Evolutionary conservation across 768 basidiomycete species (phyloP).

Genomic region (Podaxis sp.): DNA sequence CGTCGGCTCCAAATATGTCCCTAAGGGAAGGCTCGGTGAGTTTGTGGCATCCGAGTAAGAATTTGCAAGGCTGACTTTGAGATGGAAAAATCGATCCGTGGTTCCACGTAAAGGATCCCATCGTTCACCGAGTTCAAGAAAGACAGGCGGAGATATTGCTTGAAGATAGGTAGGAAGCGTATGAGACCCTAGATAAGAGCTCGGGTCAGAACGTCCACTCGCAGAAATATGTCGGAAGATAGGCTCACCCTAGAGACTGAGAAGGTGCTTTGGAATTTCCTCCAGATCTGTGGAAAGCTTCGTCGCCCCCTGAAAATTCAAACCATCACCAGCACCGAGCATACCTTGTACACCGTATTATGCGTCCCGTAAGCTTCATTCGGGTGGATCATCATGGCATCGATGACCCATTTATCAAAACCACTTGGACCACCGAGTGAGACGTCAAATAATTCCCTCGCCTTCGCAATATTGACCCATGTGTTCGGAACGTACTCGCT

Average conservation of each 20-base stretch:
- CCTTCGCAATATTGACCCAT: conserved; percentile 59
- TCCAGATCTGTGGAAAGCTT: conserved; percentile 58
- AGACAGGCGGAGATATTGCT: conserved; percentile 60
- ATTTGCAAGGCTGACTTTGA: conserved; percentile 39
- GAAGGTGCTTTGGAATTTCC: conserved; percentile 63
- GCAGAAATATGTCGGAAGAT: not conserved
- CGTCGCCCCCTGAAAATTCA: not conserved
- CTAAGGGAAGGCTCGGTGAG: conserved; percentile 26
- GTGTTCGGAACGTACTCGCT: conserved; percentile 37
- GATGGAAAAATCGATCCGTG: conserved; percentile 59
- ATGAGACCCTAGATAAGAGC: conserved; percentile 39
- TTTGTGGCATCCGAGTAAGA: not conserved
- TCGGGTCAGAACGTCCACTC: not conserved
- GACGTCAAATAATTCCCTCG: conserved; percentile 49
- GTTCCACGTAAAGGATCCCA: conserved; percentile 70
- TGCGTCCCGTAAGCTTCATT: conserved; percentile 71
- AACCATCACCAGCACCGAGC: not conserved
- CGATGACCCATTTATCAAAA: conserved; percentile 68
- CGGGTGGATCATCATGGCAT: conserved; percentile 64
- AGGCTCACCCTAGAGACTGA: conserved; percentile 42
- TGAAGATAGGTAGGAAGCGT: conserved; percentile 55
- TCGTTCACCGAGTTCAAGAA: conserved; percentile 62
- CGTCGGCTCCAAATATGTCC: conserved; percentile 55
- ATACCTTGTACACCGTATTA: conserved; percentile 64
- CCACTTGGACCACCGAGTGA: conserved; percentile 58